Evolutionary conservation across 805 yeast genomes (phyloP).

Genomic region (Hanseniaspora thailandica): DNA sequence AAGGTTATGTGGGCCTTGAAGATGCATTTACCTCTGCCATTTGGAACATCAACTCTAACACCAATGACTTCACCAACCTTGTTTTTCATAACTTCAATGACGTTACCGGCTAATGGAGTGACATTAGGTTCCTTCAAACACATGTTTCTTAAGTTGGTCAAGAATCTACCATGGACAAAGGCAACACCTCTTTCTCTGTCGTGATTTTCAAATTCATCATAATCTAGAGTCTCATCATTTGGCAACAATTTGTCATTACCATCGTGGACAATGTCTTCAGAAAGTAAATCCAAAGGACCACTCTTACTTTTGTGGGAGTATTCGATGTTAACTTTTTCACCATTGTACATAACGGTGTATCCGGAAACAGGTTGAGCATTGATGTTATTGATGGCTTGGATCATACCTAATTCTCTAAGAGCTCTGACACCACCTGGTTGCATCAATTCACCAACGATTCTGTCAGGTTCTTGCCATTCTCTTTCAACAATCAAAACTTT

Average conservation of each 20-base stretch:
- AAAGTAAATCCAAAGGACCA: conserved; percentile 37
- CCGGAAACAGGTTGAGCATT: conserved; percentile 72
- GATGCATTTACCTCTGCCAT: conserved; percentile 30
- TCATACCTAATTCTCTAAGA: conserved; percentile 70
- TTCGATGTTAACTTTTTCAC: conserved; percentile 45
- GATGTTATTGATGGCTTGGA: conserved; percentile 35
- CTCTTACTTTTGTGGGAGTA: conserved; percentile 56
- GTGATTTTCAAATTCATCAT: conserved; percentile 45
- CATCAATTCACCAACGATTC: conserved; percentile 93
- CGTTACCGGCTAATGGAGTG: conserved; percentile 72
- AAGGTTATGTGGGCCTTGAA: conserved; percentile 56
- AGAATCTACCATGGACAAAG: conserved; percentile 85
- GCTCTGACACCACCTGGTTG: conserved; percentile 96
- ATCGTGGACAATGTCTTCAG: conserved; percentile 40
- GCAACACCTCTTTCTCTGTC: conserved; percentile 62
- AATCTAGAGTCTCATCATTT: conserved; percentile 40
- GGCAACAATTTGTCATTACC: conserved; percentile 44
- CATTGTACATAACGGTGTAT: conserved; percentile 62
- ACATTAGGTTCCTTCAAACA: conserved; percentile 62
- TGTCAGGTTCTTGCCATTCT: conserved; percentile 84
- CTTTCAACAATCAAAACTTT: conserved; percentile 66
- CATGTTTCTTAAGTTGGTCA: conserved; percentile 61
- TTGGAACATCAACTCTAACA: conserved; percentile 46
- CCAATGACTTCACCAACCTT: conserved; percentile 55
- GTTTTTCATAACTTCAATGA: conserved; percentile 50